Evolutionary conservation across 176 grass and related monocot genomes (phyloP), one percentile per base, ranked within the genome.

Genomic region (Microstegium vimineum): DNA sequence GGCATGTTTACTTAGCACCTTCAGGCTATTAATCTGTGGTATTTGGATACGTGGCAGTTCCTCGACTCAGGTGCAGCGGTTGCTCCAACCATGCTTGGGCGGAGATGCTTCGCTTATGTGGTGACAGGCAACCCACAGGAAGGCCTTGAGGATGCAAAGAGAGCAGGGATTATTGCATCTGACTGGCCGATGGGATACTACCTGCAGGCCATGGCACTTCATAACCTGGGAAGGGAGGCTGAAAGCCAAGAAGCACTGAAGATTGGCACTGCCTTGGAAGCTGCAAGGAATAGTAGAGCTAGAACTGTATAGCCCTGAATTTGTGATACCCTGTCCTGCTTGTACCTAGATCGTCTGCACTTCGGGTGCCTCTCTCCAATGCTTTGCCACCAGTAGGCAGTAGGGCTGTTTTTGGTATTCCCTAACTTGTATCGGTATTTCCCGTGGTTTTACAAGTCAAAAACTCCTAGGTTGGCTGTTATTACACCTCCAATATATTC

Each of bases 161-260:
- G 87, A 62, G 92, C 87, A 3, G 87, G 73, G 76, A 87, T 84
- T 10, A 80, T 90, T 14, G 90, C 88, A 42, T 88, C 92, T 0
- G 83, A 84, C 59, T 94, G 95, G 92, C 90, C 95, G 2, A 87
- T 81, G 11, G 88, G 86, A 56, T 23, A 87, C 63, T 89, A 91
- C 27, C 78, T 97, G 63, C 86, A 94, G 77, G 90, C 90, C 32
- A 81, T 91, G 47, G 83, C 89, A 52, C 88, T 92, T 26, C 67
- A 91, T 8, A 78, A 60, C 59, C 81, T 97, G 12, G 88, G 90
- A 65, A 93, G 87, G 90, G 88, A 97, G 15, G 71, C 54, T 40
- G 86, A 97, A 43, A 90, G 90, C 25, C 84, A 81, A 16, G 84
- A 94, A 71, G 65, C 76, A 22, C 81, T 97, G 31, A 84, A 87